phyloP scores from a whole-genome alignment of 306 rosid genomes.

The Acmispon strigosus region DNA sequence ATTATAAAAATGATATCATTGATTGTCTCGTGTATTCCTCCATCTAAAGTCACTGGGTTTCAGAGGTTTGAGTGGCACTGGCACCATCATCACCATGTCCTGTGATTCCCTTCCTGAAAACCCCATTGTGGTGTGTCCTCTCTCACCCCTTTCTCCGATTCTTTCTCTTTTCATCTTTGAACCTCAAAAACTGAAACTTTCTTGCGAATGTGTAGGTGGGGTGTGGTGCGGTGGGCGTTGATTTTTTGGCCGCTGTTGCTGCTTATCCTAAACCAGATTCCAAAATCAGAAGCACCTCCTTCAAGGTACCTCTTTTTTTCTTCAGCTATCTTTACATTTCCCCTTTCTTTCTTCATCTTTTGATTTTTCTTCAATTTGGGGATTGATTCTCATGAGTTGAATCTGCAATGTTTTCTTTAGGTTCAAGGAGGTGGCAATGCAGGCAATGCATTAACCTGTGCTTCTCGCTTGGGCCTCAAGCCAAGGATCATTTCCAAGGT shows the following conservation, averaged over 20 bases:
- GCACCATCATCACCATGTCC: slow-evolving; percentile 35
- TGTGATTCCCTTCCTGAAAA: slow-evolving; percentile 33
- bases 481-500: slow-evolving; percentile 82
- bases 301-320: slow-evolving; percentile 27
- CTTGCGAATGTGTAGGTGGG: slow-evolving; percentile 46
- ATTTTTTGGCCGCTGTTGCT: slow-evolving; percentile 60
- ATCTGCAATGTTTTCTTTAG: slow-evolving; percentile 31
- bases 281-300: slow-evolving; percentile 69
- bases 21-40: neutral
- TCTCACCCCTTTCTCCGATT: neutral
- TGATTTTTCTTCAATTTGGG: neutral
- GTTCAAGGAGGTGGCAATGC: slow-evolving; percentile 83
- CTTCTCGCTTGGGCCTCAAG: slow-evolving; percentile 65
- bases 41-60: neutral
- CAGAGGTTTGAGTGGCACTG: slow-evolving; percentile 19
- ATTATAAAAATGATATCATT: neutral
- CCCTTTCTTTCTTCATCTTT: neutral
- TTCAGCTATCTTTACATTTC: neutral
- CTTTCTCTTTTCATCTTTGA: neutral
- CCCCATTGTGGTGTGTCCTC: slow-evolving; percentile 41
- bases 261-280: slow-evolving; percentile 68
- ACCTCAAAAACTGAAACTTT: slow-evolving; percentile 1
- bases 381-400: neutral
- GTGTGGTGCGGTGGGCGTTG: slow-evolving; percentile 46
- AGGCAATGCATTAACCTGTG: slow-evolving; percentile 72